Evolutionary conservation across 345 rosid species (phyloP).

Genomic region (Ricinus communis): DNA sequence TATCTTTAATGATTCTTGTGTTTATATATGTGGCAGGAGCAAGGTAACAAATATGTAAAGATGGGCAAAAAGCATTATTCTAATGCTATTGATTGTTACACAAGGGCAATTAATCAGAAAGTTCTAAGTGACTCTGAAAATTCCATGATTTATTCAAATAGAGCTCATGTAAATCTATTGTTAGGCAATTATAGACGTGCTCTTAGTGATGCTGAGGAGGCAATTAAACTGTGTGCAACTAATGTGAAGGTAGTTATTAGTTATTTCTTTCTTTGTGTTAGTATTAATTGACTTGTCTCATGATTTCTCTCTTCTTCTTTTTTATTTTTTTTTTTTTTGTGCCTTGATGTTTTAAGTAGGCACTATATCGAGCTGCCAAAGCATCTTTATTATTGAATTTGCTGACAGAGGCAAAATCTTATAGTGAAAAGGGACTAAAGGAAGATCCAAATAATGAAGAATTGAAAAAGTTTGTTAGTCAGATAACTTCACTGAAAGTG

Average conservation of each 20-base stretch:
- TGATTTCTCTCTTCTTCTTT: too few relatives aligned
- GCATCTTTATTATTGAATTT: constrained; percentile 64
- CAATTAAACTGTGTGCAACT: constrained; percentile 52
- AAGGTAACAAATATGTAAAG: constrained; percentile 79
- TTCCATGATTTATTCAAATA: constrained; percentile 71
- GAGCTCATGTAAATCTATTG: constrained; percentile 81
- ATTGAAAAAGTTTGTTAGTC: constrained; percentile 56
- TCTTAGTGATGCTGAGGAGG: constrained; percentile 70
- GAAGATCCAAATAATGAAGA: constrained; percentile 69
- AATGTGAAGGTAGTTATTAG: constrained; percentile 65
- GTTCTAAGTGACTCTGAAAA: constrained; percentile 55
- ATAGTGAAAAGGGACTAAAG: constrained; percentile 52
- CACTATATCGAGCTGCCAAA: constrained; percentile 85
- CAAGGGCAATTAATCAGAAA: constrained; percentile 71
- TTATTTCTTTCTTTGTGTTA: background rate
- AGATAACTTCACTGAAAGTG: constrained; percentile 52
- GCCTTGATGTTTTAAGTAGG: constrained; percentile 38
- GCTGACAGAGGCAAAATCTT: constrained; percentile 59
- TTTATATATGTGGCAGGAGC: constrained; percentile 52
- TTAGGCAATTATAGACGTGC: constrained; percentile 81
- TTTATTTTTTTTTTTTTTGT: background rate
- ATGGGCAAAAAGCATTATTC: constrained; percentile 83
- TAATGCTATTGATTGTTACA: constrained; percentile 79
- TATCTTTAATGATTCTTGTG: background rate
- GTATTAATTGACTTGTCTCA: too few relatives aligned